Evolutionary conservation across 1,284 basidiomycete genomes (phyloP).

Genomic region (Boletellus deceptivus): DNA sequence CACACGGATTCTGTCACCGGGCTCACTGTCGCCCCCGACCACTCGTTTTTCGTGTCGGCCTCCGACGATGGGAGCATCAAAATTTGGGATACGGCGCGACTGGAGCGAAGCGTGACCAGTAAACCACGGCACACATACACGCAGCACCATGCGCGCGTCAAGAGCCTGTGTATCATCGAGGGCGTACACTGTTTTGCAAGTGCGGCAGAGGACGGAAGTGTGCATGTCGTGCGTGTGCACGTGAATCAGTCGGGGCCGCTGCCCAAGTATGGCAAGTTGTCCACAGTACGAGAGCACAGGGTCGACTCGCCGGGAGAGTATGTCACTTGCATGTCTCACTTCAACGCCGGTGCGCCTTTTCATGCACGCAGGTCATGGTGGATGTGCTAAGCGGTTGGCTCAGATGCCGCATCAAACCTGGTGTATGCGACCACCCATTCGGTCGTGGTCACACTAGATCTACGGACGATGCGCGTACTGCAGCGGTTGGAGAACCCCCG

Average conservation of each 20-base stretch:
- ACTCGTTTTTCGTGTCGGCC: conserved; percentile 89
- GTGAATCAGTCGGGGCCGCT: conserved; percentile 56
- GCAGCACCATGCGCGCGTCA: conserved; percentile 79
- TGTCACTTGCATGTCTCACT: conserved; percentile 76
- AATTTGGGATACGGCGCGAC: conserved; percentile 78
- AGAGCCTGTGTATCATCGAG: conserved; percentile 79
- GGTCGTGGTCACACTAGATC: conserved; percentile 75
- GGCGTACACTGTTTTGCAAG: conserved; percentile 87
- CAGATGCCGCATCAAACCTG: conserved; percentile 71
- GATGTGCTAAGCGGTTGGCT: background rate
- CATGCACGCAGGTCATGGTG: background rate
- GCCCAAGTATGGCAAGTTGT: conserved; percentile 79
- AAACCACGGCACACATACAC: conserved; percentile 73
- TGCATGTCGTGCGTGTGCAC: conserved; percentile 83
- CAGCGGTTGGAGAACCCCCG: conserved; percentile 81
- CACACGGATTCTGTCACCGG: conserved; percentile 80
- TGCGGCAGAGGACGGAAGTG: conserved; percentile 80
- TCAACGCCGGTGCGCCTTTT: conserved; percentile 57
- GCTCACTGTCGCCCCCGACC: conserved; percentile 89
- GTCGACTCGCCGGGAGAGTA: conserved; percentile 71
- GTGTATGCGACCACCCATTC: conserved; percentile 86
- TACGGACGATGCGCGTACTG: conserved; percentile 79
- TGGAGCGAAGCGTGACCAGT: conserved; percentile 77
- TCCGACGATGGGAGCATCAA: conserved; percentile 86
- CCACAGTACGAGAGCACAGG: conserved; percentile 73